Percentiles rank a stretch among this genome's conserved stretches.
Conservation (phyloP, 1,139 yeast genomes). For the Zygoascus meyerae region DNA sequence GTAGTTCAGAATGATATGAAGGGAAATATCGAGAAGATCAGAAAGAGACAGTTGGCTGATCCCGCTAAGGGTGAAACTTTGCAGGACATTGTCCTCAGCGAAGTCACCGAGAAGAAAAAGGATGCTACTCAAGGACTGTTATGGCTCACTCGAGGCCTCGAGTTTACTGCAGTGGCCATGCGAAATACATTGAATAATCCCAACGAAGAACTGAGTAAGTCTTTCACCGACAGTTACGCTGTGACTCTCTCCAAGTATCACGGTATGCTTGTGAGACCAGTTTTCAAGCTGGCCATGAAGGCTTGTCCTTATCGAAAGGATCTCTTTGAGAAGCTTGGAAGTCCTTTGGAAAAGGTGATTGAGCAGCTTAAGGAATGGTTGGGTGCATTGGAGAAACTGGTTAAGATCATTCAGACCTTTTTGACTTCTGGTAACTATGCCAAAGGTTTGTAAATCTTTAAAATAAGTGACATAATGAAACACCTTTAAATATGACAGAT, state of each 20-base stretch:
- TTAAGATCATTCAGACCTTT: slow-evolving; percentile 65
- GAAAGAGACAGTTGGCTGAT: slow-evolving; percentile 57
- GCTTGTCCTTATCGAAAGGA: slow-evolving; percentile 91
- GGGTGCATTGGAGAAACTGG: slow-evolving; percentile 68
- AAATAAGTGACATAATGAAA: no score
- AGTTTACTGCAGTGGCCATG: slow-evolving; percentile 85
- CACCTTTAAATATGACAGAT: no score
- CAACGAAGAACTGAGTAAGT: slow-evolving; percentile 61
- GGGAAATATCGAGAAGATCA: slow-evolving; percentile 75
- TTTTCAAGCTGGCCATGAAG: slow-evolving; percentile 90
- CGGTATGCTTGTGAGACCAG: slow-evolving; percentile 74
- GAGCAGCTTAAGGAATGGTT: slow-evolving; percentile 69
- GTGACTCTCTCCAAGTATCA: slow-evolving; percentile 79
- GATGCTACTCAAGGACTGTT: slow-evolving; percentile 88
- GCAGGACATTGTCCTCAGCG: slow-evolving; percentile 67
- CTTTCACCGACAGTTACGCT: slow-evolving; percentile 77
- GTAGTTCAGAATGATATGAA: slow-evolving; percentile 86
- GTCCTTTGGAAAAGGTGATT: slow-evolving; percentile 48
- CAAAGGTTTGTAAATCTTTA: slow-evolving; percentile 59
- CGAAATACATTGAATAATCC: slow-evolving; percentile 61
- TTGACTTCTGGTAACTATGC: slow-evolving; percentile 79
- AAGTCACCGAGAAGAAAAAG: slow-evolving; percentile 58
- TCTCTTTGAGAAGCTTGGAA: slow-evolving; percentile 74
- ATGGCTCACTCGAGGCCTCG: slow-evolving; percentile 78
- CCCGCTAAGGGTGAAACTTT: slow-evolving; percentile 62